These are phyloP conservation scores for Aspergillus cavernicola DNA, from an alignment of 495 filamentous ascomycete genomes.

Conservation along the genomic window DNA sequence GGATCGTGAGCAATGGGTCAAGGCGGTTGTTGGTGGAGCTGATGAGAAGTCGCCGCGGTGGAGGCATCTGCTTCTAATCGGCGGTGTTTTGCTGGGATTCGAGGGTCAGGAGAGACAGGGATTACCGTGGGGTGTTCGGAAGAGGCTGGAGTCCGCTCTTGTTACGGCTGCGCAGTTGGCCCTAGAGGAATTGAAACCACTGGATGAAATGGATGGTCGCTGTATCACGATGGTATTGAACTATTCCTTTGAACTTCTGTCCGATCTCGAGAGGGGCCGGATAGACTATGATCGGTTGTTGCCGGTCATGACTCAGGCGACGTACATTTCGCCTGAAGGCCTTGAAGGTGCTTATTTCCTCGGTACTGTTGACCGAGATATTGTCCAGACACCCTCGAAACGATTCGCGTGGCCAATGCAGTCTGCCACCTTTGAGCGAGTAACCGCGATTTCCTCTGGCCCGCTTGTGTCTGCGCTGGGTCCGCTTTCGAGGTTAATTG, in stretches of 20 bases:
- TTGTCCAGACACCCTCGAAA: slow-evolving; percentile 56
- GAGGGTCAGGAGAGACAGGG: slow-evolving; percentile 63
- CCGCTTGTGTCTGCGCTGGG: slow-evolving; percentile 78
- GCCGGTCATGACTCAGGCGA: slow-evolving; percentile 62
- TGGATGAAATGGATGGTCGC: slow-evolving; percentile 53
- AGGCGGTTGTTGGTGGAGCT: slow-evolving; percentile 75
- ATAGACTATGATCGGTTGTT: slow-evolving; percentile 76
- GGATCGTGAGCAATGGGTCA: slow-evolving; percentile 73
- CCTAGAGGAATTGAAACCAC: slow-evolving; percentile 49
- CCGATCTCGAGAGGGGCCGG: slow-evolving; percentile 49
- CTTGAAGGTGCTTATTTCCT: slow-evolving; percentile 82
- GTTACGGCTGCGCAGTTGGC: slow-evolving; percentile 77
- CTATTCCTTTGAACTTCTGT: slow-evolving; percentile 72
- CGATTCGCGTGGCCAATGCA: slow-evolving; percentile 69
- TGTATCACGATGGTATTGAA: slow-evolving; percentile 72
- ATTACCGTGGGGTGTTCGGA: slow-evolving; percentile 57
- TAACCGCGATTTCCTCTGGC: slow-evolving; percentile 54
- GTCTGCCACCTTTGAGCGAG: slow-evolving; percentile 54
- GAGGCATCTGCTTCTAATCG: slow-evolving; percentile 80
- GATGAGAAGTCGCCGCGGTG: slow-evolving; percentile 82
- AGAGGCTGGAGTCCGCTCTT: slow-evolving; percentile 72
- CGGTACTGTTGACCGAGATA: slow-evolving; percentile 69
- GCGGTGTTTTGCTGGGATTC: slow-evolving; percentile 79
- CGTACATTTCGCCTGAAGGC: slow-evolving; percentile 68
- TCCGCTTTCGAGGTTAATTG: slow-evolving; percentile 70